phyloP scores from a whole-genome alignment of 2,329 filamentous ascomycete species.

The Furcasterigmium furcatum region DNA sequence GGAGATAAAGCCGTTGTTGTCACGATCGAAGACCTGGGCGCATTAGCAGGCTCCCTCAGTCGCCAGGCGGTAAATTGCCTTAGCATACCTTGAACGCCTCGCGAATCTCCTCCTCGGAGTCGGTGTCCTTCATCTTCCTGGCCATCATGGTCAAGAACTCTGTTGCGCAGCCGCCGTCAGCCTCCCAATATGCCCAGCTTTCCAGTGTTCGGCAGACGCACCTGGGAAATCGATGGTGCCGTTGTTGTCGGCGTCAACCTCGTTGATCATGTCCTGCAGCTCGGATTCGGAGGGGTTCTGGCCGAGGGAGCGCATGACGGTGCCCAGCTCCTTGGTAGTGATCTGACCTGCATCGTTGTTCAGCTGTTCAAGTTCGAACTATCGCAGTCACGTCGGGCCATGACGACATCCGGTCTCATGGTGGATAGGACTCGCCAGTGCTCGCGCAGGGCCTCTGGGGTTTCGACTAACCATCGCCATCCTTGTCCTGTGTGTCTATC shows the following conservation, averaged over 20 bases:
- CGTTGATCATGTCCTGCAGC: slow-evolving; percentile 92
- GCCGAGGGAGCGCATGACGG: slow-evolving; percentile 85
- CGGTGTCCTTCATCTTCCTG: slow-evolving; percentile 90
- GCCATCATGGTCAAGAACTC: slow-evolving; percentile 95
- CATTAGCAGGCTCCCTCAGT: too few species aligned
- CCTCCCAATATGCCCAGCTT: slow-evolving; percentile 1
- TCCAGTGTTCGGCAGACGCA: slow-evolving; percentile 37
- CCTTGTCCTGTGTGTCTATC: slow-evolving; percentile 67
- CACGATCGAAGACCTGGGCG: slow-evolving; percentile 71
- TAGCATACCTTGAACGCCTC: slow-evolving; percentile 77
- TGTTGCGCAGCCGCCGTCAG: slow-evolving; percentile 34
- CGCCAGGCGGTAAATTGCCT: too few species aligned
- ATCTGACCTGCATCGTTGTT: slow-evolving; percentile 66
- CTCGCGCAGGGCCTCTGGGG: too few species aligned
- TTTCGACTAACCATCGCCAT: slow-evolving; percentile 89
- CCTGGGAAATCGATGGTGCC: slow-evolving; percentile 90
- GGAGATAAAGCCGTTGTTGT: slow-evolving; percentile 91
- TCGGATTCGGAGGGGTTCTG: slow-evolving; percentile 90
- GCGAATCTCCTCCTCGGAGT: slow-evolving; percentile 86
- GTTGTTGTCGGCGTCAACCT: slow-evolving; percentile 90
- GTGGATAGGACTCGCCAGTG: too few species aligned
- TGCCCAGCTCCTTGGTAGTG: slow-evolving; percentile 86
- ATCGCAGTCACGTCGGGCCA: neutral
- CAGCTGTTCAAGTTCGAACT: slow-evolving; percentile 15
- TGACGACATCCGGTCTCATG: too few species aligned